Base-by-base conservation (phyloP, 1,284 basidiomycete species). In the Farysia itapuensis region DNA sequence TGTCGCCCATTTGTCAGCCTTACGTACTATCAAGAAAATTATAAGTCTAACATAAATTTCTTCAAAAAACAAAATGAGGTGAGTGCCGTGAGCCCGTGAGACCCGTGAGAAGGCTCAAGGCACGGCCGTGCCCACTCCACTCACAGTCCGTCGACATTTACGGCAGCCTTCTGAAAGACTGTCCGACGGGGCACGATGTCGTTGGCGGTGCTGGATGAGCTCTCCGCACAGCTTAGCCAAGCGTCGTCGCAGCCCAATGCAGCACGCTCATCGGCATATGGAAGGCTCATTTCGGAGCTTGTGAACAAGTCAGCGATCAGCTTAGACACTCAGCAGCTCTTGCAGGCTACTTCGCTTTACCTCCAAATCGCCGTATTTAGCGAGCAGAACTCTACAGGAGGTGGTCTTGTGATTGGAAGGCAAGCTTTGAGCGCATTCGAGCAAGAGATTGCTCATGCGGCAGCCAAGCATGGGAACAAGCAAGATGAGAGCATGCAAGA, bases 361-460 rank as follows among this genome's bases (percentile, higher is more conserved):
- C 83, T 91, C 63, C 84, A 87, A 57, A 83, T 84, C 61, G 85
- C 89, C 48, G 83, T 89, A 43, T 86, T 87, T 74, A 84, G 87
- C 59, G 89, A 90, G 64, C 81, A 80, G 18, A 69, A 71, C 34
- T 51, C 64, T 3, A 51, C 51, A 0, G 67, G 69, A 57, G 84
- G 87, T 34, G 86, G 88, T 31, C 83, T 90, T 47, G 87, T 94
- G 45, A 86, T 90, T 38, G 88, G 87, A 18, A 82, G 90, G 63
- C 89, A 91, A 64, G 85, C 91, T 24, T 81, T 93, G 22, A 83
- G 86, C 15, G 88, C 90, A 73, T 83, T 92, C 43, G 87, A 61
- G 21, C 45, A 64, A 18, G 45, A 66, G 20, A 31, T 49, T n/a
- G 49, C 82, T 12, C 76, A 75, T 2, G 80, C 89, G 63, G 79